phyloP scores from a whole-genome alignment of 139 green algal species.

The Micromonas pusilla region DNA sequence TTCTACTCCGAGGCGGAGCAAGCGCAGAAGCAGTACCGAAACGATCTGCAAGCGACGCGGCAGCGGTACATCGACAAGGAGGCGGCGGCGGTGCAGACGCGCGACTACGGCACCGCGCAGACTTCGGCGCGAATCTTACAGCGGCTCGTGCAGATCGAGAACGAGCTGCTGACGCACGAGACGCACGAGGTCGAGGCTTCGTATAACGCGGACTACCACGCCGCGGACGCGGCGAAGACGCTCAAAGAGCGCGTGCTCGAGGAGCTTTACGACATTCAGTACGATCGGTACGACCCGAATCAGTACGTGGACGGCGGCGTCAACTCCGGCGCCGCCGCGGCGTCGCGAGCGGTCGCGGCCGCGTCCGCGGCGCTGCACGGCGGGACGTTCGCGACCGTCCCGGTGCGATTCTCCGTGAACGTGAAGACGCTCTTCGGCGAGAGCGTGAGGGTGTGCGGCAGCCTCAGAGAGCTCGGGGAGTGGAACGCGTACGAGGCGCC shows the following conservation, averaged over 20 bases:
- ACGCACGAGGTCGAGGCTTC: not conserved
- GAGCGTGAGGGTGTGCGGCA: not conserved
- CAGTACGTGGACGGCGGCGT: not conserved
- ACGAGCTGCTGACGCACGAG: not conserved
- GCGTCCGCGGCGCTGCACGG: too few species aligned
- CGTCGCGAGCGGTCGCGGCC: too few species aligned
- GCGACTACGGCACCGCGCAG: not conserved
- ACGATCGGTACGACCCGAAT: not conserved
- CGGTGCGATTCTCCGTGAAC: not conserved
- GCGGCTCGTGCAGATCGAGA: not conserved
- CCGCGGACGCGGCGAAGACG: not conserved
- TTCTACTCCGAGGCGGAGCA: not conserved
- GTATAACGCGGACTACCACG: not conserved
- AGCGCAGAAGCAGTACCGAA: not conserved
- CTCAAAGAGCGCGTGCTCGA: not conserved
- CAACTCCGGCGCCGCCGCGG: not conserved
- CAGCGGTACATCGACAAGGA: not conserved
- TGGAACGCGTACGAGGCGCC: not conserved
- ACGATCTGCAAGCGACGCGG: not conserved
- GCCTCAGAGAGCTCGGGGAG: not conserved
- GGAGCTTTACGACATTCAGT: not conserved
- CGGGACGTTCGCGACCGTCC: not conserved
- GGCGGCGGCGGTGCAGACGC: not conserved
- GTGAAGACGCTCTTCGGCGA: not conserved
- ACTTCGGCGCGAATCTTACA: not conserved